Percentiles rank a stretch among this genome's conserved stretches.
phyloP scores from a whole-genome alignment of 2,329 filamentous ascomycete species.

The Sclerotinia nivalis region DNA sequence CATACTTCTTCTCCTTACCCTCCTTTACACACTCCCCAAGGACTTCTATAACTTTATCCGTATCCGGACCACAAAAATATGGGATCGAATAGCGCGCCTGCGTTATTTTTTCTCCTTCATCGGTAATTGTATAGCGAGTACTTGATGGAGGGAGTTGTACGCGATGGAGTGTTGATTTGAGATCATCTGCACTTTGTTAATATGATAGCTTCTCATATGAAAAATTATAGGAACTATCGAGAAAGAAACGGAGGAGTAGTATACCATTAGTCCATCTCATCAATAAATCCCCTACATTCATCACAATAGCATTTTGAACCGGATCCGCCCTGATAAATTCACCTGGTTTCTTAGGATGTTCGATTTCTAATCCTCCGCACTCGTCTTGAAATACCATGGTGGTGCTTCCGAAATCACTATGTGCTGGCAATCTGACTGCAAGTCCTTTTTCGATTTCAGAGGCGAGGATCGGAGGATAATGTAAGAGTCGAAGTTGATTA shows the following conservation, averaged over 20 bases:
- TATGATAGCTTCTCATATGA: background rate
- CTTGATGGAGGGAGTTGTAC: conserved; percentile 49
- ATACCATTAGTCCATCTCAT: conserved; percentile 53
- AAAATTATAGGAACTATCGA: background rate
- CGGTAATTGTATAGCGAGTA: conserved; percentile 43
- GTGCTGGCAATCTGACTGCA: conserved; percentile 51
- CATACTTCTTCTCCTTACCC: conserved; percentile 51
- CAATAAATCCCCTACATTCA: conserved; percentile 53
- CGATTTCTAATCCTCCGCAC: conserved; percentile 52
- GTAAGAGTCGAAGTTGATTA: conserved; percentile 60
- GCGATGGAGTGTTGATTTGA: conserved; percentile 56
- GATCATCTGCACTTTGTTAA: conserved; percentile 43
- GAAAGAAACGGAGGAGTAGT: conserved; percentile 16
- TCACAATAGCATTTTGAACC: conserved; percentile 46
- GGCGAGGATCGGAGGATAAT: conserved; percentile 55
- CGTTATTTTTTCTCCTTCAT: conserved; percentile 47
- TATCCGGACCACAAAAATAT: conserved; percentile 57
- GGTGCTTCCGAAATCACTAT: conserved; percentile 54
- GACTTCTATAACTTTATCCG: conserved; percentile 53
- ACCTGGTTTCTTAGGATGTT: conserved; percentile 45
- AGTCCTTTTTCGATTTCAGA: conserved; percentile 46
- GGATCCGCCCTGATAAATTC: conserved; percentile 46
- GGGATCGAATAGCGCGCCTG: conserved; percentile 58
- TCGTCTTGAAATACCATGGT: conserved; percentile 57
- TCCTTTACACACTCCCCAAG: conserved; percentile 49